Base-by-base conservation (phyloP, 805 yeast genomes). In the Yarrowia yakushimensis region DNA sequence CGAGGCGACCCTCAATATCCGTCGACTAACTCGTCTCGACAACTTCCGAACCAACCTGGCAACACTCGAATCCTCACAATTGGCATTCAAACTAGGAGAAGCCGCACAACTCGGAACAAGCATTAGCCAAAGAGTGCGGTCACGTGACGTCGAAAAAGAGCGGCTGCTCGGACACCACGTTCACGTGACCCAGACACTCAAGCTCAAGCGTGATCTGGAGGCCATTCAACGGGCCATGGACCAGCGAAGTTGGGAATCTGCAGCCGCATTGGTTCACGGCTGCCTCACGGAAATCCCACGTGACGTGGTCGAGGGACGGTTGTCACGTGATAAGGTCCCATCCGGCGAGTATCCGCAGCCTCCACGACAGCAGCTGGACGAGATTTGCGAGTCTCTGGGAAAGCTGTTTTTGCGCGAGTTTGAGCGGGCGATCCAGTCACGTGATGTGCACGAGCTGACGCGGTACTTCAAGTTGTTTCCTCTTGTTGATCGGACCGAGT, bases 381-480 rank as follows among this genome's bases (percentile, higher is more conserved):
- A 76, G 13, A 88, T 96, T 85, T 80, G 84, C 4, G 76, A 74
- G 1, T 79, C 84, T 36, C 77, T 94, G 63, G 84, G 82, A 5
- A 71, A 71, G 0, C 74, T 83, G 2, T 90, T 92, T 69, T 74
- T 78, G 34, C 69, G 76, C 11, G 86, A 85, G 67, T 94, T 94
- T 73, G 80, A 80, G 50, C 78, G 79, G 42, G 96, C 97, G 0
- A 87, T 97, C 1, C 72, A 75, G 11, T 74, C 76, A 0, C 83
- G 82, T 61, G 84, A 90, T 67, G 89, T 89, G 62, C 85, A 82
- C 46, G 79, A 83, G 62, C 76, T 94, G 60, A 89, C 97, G 0
- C 78, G 85, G 63, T 89, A 85, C 71, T 94, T 93, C 76, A 87
- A 88, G 68, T 76, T 91, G 67, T 93, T 94, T 71, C 99, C 99